Evolutionary conservation across 2,329 filamentous ascomycete species (phyloP), one percentile per base, ranked within the genome.

Genomic region (Metarhizium robertsii): DNA sequence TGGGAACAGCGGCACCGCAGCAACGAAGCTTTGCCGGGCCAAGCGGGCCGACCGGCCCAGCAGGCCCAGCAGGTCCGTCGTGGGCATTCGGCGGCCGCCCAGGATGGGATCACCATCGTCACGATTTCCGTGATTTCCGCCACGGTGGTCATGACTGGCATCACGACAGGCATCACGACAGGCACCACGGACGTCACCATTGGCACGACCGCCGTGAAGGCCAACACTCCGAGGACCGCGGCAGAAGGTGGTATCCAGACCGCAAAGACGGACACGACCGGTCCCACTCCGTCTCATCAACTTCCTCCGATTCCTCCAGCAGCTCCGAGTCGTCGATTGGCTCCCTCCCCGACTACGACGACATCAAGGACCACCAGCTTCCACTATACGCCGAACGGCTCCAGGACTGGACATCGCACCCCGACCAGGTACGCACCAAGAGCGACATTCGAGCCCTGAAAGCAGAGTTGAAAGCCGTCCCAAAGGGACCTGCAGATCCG

Each of bases 271-370:
- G 54, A 18, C 60, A 58, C 8, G 55, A 53, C n/a, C 65, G 60
- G 3, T 73, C 71, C 0, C 70, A 67, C 0, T 72, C 69, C 0
- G 67, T 66, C 10, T 71, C 63, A 14, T 72, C 67, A 0, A 60
- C 61, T 0, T 72, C 71, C 0, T 73, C 69, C 0, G 60, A 58
- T 0, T 69, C 69, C 0, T 71, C 70, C 1, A 67, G 67, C 7
- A 67, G 64, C 20, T 73, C 70, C 1, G 66, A 60, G 3, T 73
- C 69, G 0, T 78, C 76, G 2, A 66, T 82, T 54, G 79, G 75
- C 40, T 81, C 79, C 2, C 75, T 84, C 1, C 78, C 79, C 0
- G 73, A 78, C 53, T 77, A 77, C 61, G 76, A 81, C 55, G 73
- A 78, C 46, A 68, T 84, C 2, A 66, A 65, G 13, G 74, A 76